phyloP scores from a whole-genome alignment of 768 basidiomycete genomes.

The Hericium coralloides region DNA sequence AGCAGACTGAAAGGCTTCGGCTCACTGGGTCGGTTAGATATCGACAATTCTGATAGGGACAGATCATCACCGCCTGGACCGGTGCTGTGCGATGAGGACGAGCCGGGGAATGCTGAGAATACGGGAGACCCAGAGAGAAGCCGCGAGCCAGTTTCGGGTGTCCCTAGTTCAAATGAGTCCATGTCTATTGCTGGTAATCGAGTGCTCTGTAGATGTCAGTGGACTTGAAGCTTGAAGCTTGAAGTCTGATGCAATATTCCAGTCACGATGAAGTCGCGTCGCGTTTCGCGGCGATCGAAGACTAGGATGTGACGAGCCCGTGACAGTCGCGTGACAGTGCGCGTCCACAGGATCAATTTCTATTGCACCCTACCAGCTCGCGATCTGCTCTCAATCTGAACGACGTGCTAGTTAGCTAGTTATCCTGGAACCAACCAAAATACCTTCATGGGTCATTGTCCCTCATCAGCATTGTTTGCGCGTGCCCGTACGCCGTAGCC shows the following conservation, averaged over 20 bases:
- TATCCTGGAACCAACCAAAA: no score
- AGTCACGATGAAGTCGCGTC: neutral
- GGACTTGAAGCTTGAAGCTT: neutral
- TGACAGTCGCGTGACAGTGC: neutral
- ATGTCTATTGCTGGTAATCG: conserved; percentile 9
- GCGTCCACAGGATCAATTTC: neutral
- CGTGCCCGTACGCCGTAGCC: no score
- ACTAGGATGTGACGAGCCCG: neutral
- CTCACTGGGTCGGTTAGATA: conserved; percentile 26
- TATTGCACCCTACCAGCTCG: no score
- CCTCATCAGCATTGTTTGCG: no score
- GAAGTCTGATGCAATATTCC: neutral
- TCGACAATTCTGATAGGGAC: conserved; percentile 48
- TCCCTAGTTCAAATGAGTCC: conserved; percentile 23
- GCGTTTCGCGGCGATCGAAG: neutral
- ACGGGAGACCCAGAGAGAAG: conserved; percentile 41
- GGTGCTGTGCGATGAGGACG: conserved; percentile 24
- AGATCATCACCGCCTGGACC: conserved; percentile 42
- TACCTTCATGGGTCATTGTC: no score
- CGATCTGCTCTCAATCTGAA: no score
- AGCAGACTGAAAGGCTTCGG: conserved; percentile 23
- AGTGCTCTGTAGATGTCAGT: neutral
- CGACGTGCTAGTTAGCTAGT: no score
- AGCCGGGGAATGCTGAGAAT: conserved; percentile 16
- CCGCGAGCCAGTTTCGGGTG: conserved; percentile 25